Percentiles rank a stretch among this genome's conserved stretches.
Evolutionary conservation across 495 filamentous ascomycete species (phyloP).

Genomic region (Hyaloscypha bicolor): DNA sequence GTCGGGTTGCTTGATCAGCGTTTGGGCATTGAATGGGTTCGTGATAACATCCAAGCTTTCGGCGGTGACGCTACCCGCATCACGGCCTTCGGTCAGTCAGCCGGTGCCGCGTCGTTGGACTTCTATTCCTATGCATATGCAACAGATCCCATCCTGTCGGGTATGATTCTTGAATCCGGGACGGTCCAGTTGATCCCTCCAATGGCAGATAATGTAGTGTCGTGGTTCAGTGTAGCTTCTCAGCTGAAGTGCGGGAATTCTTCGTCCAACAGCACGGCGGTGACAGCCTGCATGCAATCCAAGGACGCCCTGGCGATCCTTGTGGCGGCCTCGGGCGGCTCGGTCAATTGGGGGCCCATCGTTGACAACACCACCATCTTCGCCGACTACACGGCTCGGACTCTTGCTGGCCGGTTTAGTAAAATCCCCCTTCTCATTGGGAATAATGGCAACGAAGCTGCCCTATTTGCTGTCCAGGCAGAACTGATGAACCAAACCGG

Average conservation of each 20-base stretch:
- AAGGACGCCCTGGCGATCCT: conserved; percentile 19
- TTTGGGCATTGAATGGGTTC: conserved; percentile 70
- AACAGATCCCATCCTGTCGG: conserved; percentile 45
- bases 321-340: neutral
- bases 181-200: conserved; percentile 37
- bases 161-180: conserved; percentile 55
- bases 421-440: neutral
- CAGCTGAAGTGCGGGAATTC: too few relatives aligned
- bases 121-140: conserved; percentile 52
- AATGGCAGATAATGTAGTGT: conserved; percentile 37
- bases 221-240: conserved; percentile 39
- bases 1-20: conserved; percentile 68
- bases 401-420: conserved; percentile 39
- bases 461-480: conserved; percentile 27
- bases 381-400: neutral
- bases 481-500: conserved; percentile 28
- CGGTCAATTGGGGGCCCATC: conserved; percentile 4
- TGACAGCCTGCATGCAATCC: conserved; percentile 43
- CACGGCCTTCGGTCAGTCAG: conserved; percentile 61
- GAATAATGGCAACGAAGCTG: neutral
- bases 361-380: neutral
- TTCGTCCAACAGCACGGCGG: too few relatives aligned
- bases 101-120: conserved; percentile 51
- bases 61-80: conserved; percentile 67
- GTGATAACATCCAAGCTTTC: conserved; percentile 66